Evolutionary conservation across 1,284 basidiomycete species (phyloP).

Genomic region (Cryptococcus sp.): DNA sequence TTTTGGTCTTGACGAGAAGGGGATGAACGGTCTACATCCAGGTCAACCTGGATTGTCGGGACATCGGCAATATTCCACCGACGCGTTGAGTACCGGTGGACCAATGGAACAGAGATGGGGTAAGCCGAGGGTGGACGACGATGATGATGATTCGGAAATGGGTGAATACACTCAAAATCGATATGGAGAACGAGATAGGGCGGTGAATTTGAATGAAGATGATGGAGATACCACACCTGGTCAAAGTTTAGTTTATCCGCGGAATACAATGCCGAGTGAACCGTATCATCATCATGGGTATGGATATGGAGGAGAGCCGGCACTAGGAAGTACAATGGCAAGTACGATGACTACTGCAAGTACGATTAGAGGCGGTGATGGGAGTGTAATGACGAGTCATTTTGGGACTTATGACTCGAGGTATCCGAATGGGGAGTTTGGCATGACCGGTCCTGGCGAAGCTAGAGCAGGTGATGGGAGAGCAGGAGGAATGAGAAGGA

Average conservation of each 20-base stretch:
- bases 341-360: slow-evolving; percentile 4
- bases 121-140: slow-evolving; percentile 13
- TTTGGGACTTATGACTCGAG: background rate
- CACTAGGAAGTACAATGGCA: background rate
- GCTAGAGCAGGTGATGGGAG: background rate
- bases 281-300: background rate
- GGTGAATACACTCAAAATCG: too few relatives aligned
- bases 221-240: slow-evolving; percentile 4
- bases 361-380: slow-evolving; percentile 8
- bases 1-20: background rate
- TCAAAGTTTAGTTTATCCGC: background rate
- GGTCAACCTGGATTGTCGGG: too few relatives aligned
- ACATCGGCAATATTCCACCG: too few relatives aligned
- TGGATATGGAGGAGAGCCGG: background rate
- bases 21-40: too few relatives aligned
- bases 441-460: background rate
- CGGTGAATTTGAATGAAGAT: background rate
- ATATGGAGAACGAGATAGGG: too few relatives aligned
- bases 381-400: slow-evolving; percentile 4
- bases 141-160: background rate
- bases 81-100: background rate
- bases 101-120: slow-evolving; percentile 6
- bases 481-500: slow-evolving; percentile 1
- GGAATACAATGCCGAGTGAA: background rate
- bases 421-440: background rate